Conservation (phyloP, 768 basidiomycete species). For the Trametes cingulata region DNA sequence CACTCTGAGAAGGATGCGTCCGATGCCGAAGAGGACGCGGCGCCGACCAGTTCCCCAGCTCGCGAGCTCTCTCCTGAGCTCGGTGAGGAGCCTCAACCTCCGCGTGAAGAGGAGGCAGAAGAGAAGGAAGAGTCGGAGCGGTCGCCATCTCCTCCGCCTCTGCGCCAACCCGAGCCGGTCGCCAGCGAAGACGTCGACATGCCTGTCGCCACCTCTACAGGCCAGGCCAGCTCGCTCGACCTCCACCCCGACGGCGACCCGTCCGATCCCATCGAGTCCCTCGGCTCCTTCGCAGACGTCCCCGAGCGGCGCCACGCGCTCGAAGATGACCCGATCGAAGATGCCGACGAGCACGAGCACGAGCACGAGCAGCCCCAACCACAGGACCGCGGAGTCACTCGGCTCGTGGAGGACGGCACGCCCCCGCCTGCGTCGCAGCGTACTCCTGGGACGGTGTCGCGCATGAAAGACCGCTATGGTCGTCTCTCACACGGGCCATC, state of each 20-base stretch:
- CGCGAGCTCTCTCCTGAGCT: constrained; percentile 11
- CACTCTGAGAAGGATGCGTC: background rate
- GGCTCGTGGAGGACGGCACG: background rate
- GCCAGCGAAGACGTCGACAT: constrained; percentile 1
- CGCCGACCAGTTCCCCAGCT: background rate
- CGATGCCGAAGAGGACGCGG: background rate
- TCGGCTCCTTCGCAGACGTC: constrained; percentile 21
- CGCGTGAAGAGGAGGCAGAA: background rate
- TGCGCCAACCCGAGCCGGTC: background rate
- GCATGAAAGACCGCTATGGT: constrained; percentile 46
- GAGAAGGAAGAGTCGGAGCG: background rate
- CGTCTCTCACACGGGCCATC: constrained; percentile 23
- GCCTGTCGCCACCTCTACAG: background rate
- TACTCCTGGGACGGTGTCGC: constrained; percentile 38
- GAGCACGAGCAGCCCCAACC: background rate
- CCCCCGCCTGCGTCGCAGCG: constrained; percentile 27
- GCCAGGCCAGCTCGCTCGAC: background rate
- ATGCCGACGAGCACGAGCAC: background rate
- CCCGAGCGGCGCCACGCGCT: background rate
- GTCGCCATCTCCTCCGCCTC: background rate
- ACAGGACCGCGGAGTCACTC: background rate
- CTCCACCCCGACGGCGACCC: constrained; percentile 9
- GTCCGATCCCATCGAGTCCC: constrained; percentile 46
- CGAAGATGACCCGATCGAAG: constrained; percentile 36
- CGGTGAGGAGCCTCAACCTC: background rate